Conservation (phyloP, 2,329 filamentous ascomycete species). For the Sordariomycetes sp. region DNA sequence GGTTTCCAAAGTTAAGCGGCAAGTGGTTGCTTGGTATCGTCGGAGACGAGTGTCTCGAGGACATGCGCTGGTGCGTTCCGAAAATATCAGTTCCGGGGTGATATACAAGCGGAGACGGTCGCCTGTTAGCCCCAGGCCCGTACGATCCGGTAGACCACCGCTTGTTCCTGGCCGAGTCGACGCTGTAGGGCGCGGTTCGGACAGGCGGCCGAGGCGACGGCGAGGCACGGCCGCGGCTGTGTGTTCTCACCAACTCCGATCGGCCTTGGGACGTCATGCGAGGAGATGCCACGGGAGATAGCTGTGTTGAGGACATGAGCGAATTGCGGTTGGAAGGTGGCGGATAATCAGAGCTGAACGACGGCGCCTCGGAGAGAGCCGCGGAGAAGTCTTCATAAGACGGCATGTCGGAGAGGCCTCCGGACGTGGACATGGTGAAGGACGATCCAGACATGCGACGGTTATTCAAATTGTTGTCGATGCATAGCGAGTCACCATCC, state of each 20-base stretch:
- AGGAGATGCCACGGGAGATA: conserved; percentile 65
- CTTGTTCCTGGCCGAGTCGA: conserved; percentile 58
- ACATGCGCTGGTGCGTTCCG: conserved; percentile 44
- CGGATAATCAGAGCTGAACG: conserved; percentile 57
- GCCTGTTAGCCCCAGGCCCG: conserved; percentile 41
- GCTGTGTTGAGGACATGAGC: conserved; percentile 58
- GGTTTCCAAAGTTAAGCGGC: conserved; percentile 42
- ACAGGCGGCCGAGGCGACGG: conserved; percentile 59
- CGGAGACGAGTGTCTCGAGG: conserved; percentile 40
- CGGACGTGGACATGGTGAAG: conserved; percentile 59
- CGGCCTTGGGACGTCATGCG: conserved; percentile 51
- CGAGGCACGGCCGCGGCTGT: conserved; percentile 60
- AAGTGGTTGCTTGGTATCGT: conserved; percentile 33
- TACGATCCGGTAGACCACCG: conserved; percentile 72
- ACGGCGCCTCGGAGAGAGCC: conserved; percentile 54
- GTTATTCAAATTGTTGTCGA: conserved; percentile 12
- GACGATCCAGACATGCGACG: conserved; percentile 63
- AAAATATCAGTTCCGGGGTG: conserved; percentile 50
- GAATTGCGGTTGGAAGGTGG: conserved; percentile 57
- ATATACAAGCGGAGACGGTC: conserved; percentile 52
- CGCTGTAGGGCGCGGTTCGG: conserved; percentile 59
- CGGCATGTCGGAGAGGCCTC: conserved; percentile 55
- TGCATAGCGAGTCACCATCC: conserved; percentile 42
- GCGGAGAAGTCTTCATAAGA: conserved; percentile 63
- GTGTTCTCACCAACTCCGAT: conserved; percentile 50